phyloP scores from a whole-genome alignment of 176 grass and related monocot genomes.

The Areca catechu region DNA sequence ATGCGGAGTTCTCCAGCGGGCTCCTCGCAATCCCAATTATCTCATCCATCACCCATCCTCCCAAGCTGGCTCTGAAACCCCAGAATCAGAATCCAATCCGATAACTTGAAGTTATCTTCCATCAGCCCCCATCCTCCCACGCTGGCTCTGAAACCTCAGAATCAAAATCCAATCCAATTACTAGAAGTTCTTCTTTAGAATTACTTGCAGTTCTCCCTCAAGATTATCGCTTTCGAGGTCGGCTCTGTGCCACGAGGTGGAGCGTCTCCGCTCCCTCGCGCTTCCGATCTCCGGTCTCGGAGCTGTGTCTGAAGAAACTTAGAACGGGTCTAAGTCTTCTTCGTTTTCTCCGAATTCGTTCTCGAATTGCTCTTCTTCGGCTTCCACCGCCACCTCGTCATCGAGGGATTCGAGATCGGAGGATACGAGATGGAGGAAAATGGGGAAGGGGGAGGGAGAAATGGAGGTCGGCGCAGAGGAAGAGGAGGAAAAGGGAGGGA shows the following conservation, averaged over 20 bases:
- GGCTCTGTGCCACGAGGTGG: constrained; percentile 13
- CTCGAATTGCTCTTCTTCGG: background rate
- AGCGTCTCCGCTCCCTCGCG: constrained; percentile 23
- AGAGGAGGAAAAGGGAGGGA: constrained; percentile 7
- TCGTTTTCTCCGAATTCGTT: background rate
- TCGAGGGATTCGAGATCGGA: background rate
- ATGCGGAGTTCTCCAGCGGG: constrained; percentile 21
- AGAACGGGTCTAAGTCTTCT: constrained; percentile 8
- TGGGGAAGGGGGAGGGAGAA: background rate
- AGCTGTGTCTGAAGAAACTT: constrained; percentile 17
- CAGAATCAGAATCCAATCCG: background rate
- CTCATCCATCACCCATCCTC: constrained; percentile 16
- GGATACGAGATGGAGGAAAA: constrained; percentile 21
- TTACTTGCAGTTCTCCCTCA: too few relatives aligned
- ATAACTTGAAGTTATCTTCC: background rate
- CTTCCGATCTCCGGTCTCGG: too few relatives aligned
- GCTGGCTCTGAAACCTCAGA: background rate
- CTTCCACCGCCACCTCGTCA: background rate
- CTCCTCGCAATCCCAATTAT: constrained; percentile 22
- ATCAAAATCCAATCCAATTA: background rate
- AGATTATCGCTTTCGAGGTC: background rate
- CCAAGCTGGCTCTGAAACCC: background rate
- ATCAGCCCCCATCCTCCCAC: background rate
- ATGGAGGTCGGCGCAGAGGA: background rate
- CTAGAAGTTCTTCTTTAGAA: background rate